These are phyloP conservation scores for Cutaneotrichosporon curvatum DNA, from an alignment of 1,284 basidiomycete species.

Conservation along the genomic window DNA sequence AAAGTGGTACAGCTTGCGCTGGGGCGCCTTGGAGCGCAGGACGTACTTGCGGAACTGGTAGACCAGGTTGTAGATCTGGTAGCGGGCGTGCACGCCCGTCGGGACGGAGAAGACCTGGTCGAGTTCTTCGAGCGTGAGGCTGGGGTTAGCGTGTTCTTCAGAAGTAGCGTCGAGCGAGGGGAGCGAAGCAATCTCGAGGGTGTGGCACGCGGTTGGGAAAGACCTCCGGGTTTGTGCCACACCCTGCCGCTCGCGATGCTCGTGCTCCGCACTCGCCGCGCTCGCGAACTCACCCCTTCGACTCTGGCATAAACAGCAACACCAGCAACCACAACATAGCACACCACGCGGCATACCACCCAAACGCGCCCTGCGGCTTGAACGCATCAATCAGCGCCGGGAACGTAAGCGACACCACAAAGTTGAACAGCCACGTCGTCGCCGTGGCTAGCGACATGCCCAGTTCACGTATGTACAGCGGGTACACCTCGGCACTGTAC, in stretches of 20 bases:
- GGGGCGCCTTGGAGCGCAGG: slow-evolving; percentile 7
- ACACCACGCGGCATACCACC: slow-evolving; percentile 20
- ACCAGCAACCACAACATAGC: slow-evolving; percentile 35
- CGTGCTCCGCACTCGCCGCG: too few species aligned
- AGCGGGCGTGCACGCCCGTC: slow-evolving; percentile 55
- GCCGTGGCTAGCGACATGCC: slow-evolving; percentile 49
- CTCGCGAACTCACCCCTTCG: slow-evolving; percentile 51
- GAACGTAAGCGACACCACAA: slow-evolving; percentile 61
- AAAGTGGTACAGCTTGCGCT: slow-evolving; percentile 5
- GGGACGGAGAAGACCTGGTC: slow-evolving; percentile 52
- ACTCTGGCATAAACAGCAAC: slow-evolving; percentile 56
- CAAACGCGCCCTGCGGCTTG: slow-evolving; percentile 20
- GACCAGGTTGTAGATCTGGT: slow-evolving; percentile 43
- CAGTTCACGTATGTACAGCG: slow-evolving; percentile 48
- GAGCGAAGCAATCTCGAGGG: not conserved
- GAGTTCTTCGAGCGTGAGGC: slow-evolving; percentile 64
- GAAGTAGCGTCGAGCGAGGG: too few species aligned
- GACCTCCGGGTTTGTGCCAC: too few species aligned
- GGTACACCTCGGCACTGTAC: slow-evolving; percentile 50
- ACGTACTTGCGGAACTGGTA: slow-evolving; percentile 30
- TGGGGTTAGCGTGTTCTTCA: not conserved
- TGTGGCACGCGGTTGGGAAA: too few species aligned
- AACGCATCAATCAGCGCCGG: slow-evolving; percentile 52
- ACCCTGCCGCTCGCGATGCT: too few species aligned
- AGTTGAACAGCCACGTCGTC: slow-evolving; percentile 19